Evolutionary conservation across 2,329 filamentous ascomycete species (phyloP), one percentile per base, ranked within the genome.

Genomic region (Geosmithia putterillii): DNA sequence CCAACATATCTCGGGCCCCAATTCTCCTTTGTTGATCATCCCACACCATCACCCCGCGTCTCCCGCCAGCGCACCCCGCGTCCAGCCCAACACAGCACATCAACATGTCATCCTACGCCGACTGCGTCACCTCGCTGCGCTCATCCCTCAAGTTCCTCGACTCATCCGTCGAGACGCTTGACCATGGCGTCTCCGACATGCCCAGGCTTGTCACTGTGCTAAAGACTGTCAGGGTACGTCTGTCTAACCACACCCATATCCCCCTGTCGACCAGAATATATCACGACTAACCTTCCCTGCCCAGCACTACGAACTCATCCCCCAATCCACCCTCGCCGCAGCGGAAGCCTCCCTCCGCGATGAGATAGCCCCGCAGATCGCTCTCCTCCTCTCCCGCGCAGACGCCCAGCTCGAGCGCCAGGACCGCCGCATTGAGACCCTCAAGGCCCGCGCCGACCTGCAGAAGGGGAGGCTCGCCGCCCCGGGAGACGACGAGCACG

Each of bases 221-320:
- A 42, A 76, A 76, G 57, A 70, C 70, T 8, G 70, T 77, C 32
- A 67, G 76, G 45, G 74, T 78, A 64, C 45, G 69, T 59, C 38
- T 18, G 37, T 28, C 35, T 39, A 21, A 44, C 20, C 20, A 32
- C 39, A 15, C 28, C 18, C 15, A n/a, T n/a, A n/a, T 34, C 41
- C 18, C 42, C 41, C 39, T 14, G 9, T 14, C 18, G 44, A 32
- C 21, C 32, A 40, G 3, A 8, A 10, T 20, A 3, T 20, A 6
- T 6, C 19, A 10, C 12, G 9, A 7, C 7, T 10, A 37, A 8
- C 12, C 17, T 10, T 10, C 20, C 22, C 36, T 9, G 19, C 35
- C 38, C 48, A 94, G 82, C 89, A 95, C 66, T 95, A 94, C 64
- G 89, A 95, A 61, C 79, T 95, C 37, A 85, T 95, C 52, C 86